Base-by-base conservation (phyloP, 1,139 yeast genomes). In the Yamadazyma sp. region DNA sequence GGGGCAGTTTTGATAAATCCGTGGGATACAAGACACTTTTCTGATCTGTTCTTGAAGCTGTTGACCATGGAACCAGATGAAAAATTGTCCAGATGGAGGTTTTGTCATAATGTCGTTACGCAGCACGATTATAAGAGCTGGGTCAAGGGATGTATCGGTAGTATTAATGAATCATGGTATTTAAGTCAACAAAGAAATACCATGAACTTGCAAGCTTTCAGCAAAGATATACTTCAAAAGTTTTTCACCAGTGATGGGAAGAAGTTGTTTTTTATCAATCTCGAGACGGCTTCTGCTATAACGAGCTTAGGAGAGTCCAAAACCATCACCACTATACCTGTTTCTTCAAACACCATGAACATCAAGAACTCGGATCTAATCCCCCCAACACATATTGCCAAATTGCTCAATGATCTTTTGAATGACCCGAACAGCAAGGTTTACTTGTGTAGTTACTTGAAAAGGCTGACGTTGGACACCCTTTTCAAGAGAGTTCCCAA, bases 1-100 rank as follows among this genome's bases (percentile, higher is more conserved):
- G 90, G 94, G 12, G 87, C 96, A 2, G 48, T 90, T 5, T 61
- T 88, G 32, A 82, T 90, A 29, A 94, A 92, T 55, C 98, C 98
- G 1, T 92, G 97, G 95, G 94, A 89, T 57, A 70, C 77, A 25
- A 75, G 70, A 34, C 76, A 77, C 44, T 79, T 89, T 47, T 73
- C 94, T 0, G 72, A 76, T 17, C 70, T 78, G 6, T 84, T 88
- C 41, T 70, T 77, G 44, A 44, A 55, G 7, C 87, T 88, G 33
- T 62, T 92, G 34, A 78, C 75, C 10, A 82, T 90, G 90, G 47
- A 70, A 6, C 56, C 59, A 0, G 71, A 66, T 17, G 94, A 86
- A 46, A 81, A 80, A 48, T 51, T 61, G 21, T 52, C 62, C 31
- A 70, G 90, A 34, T 89, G 95, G 92, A 59, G 71, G 18, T 64